A percentile compares a stretch with the other conserved stretches of the same genome.
Conservation (phyloP, 352 stramenopile genomes). For the Globisporangium barbulae region DNA sequence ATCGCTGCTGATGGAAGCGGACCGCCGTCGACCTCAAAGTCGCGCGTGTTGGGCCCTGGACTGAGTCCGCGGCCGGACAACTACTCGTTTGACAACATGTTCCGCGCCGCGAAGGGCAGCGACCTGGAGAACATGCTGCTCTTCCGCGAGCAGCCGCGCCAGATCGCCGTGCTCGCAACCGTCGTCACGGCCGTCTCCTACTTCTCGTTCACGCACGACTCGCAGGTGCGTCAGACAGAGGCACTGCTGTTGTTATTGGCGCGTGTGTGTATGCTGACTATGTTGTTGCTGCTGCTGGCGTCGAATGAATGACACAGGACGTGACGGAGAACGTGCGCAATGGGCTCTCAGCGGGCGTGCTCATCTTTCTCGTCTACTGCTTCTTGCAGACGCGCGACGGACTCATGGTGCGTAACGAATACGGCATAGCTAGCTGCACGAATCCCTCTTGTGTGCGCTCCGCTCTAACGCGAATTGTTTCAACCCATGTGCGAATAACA, state of each 20-base stretch:
- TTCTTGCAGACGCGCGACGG: constrained; percentile 80
- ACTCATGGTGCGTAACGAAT: constrained; percentile 49
- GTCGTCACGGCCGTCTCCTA: constrained; percentile 65
- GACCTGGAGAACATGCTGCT: constrained; percentile 65
- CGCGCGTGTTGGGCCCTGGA: not conserved
- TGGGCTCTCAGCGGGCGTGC: constrained; percentile 52
- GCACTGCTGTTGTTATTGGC: not conserved
- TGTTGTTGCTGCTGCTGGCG: constrained; percentile 2
- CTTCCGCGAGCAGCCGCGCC: constrained; percentile 76
- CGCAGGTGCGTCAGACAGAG: constrained; percentile 24
- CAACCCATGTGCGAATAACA: not conserved
- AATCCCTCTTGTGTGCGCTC: not conserved
- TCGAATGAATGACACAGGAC: constrained; percentile 25
- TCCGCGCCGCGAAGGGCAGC: constrained; percentile 52
- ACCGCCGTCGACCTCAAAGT: not conserved
- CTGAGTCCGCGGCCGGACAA: constrained; percentile 6
- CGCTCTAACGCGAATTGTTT: not conserved
- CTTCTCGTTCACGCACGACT: constrained; percentile 83
- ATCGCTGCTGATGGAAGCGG: not conserved
- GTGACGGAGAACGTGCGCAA: constrained; percentile 62
- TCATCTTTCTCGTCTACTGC: constrained; percentile 85
- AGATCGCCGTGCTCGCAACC: constrained; percentile 64
- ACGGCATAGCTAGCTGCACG: not conserved
- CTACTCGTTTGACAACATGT: constrained; percentile 15
- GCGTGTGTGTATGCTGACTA: constrained; percentile 9